phyloP scores from a whole-genome alignment of 441 rosid species.

The Corymbia citriodora region DNA sequence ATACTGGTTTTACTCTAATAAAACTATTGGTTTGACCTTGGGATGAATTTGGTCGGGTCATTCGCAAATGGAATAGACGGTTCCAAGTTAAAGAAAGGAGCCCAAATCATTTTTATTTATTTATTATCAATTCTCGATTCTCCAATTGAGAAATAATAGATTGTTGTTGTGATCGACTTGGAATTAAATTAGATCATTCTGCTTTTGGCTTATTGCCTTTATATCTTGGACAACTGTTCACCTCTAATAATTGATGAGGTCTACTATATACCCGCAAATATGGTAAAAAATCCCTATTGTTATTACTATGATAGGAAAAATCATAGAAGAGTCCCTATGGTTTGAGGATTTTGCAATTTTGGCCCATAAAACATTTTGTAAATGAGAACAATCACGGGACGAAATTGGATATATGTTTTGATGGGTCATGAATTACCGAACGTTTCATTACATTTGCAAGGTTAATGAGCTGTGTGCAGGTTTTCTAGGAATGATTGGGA shows the following conservation, averaged over 20 bases:
- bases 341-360: not conserved
- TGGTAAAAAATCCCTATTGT: not conserved
- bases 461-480: not conserved
- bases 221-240: too few species aligned
- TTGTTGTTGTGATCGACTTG: accelerated
- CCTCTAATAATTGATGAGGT: not conserved
- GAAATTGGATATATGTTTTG: not conserved
- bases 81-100: too few species aligned
- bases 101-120: too few species aligned
- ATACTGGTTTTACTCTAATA: not conserved
- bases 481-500: not conserved
- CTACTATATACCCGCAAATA: not conserved
- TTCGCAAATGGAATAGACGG: not conserved
- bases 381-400: not conserved
- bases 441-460: not conserved
- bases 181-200: not conserved
- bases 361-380: not conserved
- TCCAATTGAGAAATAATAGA: accelerated
- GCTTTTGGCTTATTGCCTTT: accelerated
- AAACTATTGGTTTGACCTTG: not conserved
- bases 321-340: not conserved
- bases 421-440: not conserved
- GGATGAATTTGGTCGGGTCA: accelerated
- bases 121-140: not conserved
- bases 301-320: too few species aligned